Evolutionary conservation across 352 stramenopile genomes (phyloP), one percentile per base, ranked within the genome.

Genomic region (Phytophthora meadii): DNA sequence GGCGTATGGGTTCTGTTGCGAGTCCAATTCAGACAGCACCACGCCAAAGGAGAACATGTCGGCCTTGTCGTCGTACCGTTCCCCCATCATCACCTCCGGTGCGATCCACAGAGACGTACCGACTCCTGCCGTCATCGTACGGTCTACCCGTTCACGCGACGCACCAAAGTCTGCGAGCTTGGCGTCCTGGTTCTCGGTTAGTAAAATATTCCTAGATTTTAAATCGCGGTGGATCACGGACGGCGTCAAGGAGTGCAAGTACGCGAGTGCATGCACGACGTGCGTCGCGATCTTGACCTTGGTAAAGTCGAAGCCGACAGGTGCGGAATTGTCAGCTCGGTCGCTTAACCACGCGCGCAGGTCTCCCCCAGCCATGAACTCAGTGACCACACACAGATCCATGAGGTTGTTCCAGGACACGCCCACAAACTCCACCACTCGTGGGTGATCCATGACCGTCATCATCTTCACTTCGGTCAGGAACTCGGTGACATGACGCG

Each of bases 281-380:
- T 77, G 66, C 51, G 69, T 63, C 7, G 74, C 69, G 27, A 83
- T 82, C 30, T 76, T 71, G 11, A 74, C 54, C 45, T 83, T 87
- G 1, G 55, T 46, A 24, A 54, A 61, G 45, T 86, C 74, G 46
- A 86, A 84, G 3, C 79, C 79, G 1, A 65, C 48, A 0, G 58
- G 67, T 7, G 25, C 25, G 5, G 54, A 15, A 1, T 70, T 65
- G 14, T 76, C 61, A 4, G 73, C 65, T 4, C 71, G 76, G 14
- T 68, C 56, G 36, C 61, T 61, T 2, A 90, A 63, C 59, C 84
- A 73, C 8, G 64, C 63, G 14, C 77, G 69, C 37, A 90, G 57
- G 48, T 90, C 76, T 11, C 82, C 82, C 36, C 82, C 82, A 32
- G 71, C 70, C 78, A 91, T 87, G 65, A 73, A 89, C 54, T 91